Base-by-base conservation (phyloP, 1,284 basidiomycete genomes). In the Rugosomyces carneus region DNA sequence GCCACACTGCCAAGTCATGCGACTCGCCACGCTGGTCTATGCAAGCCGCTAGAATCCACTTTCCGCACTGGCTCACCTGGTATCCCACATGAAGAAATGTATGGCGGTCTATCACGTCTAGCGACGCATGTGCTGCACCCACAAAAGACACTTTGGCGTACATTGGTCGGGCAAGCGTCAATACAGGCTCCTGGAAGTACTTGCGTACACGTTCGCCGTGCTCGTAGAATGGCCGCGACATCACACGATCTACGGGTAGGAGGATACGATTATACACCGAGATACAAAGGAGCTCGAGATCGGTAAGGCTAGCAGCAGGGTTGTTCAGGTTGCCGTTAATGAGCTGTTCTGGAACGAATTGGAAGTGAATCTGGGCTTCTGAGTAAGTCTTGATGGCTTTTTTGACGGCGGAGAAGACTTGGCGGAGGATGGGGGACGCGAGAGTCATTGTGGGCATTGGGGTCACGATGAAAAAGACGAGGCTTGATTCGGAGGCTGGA, bases 51-150 rank as follows among this genome's bases (percentile, higher is more conserved):
- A 85, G 59, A 2, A 89, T 67, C 89, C 88, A 91, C 59, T 80
- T 82, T 5, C 79, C 73, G 49, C 80, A 84, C 4, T 64, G 57
- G 9, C 80, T 80, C 1, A 83, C 53, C 27, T 67, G 66, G 60
- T 92, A 93, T 1, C 78, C 88, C 36, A 91, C 72, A 57, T 93
- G 89, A 36, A 92, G 66, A 37, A 91, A 64, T 1, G 76, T 80
- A 51, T 83, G 74, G 2, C 82, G 70, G 52, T 89, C 83, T 50
- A 84, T 54, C 2, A 89, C 80, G 48, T 86, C 86, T 35, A 86
- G 63, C 2, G 80, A 69, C 3, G 73, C 55, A 46, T 63, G 59
- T 1, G 60, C 48, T 18, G 62, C 18, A 60, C 66, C 47, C 66
- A 72, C 54, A 70, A 70, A 60, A 69, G 64, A 60, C 61, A 78